A percentile compares a stretch with the other conserved stretches of the same genome.
Evolutionary conservation across 225 moss, liverwort and hornwort species (phyloP).

Genomic region (Marchantia polymorpha): DNA sequence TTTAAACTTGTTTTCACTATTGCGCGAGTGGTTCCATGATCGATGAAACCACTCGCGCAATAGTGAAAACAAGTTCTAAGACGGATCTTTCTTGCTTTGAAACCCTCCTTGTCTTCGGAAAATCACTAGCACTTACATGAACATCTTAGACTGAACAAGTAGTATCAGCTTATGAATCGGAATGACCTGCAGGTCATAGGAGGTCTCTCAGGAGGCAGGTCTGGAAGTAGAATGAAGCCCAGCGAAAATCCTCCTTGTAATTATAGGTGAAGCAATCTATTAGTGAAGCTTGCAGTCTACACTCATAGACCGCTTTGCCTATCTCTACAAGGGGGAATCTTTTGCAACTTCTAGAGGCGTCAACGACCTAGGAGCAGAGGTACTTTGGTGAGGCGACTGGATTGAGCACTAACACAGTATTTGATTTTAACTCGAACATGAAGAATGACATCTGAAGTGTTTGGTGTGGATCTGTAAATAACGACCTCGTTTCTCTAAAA

Average conservation of each 20-base stretch:
- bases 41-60: background rate
- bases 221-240: slow-evolving; percentile 11
- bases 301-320: slow-evolving; percentile 6
- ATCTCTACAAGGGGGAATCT: slow-evolving; percentile 6
- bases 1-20: too few species aligned
- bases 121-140: background rate
- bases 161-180: slow-evolving; percentile 4
- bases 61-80: background rate
- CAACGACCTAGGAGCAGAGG: background rate
- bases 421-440: background rate
- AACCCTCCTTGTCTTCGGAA: background rate
- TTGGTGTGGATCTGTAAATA: background rate
- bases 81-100: background rate
- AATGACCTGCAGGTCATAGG: background rate
- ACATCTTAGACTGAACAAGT: background rate
- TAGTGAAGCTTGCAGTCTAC: background rate
- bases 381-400: background rate
- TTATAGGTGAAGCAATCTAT: background rate
- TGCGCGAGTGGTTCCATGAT: background rate
- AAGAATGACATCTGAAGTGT: background rate
- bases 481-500: background rate
- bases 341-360: slow-evolving; percentile 5
- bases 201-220: slow-evolving; percentile 1
- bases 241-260: background rate
- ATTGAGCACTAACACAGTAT: background rate